Evolutionary conservation across 768 basidiomycete genomes (phyloP), one percentile per base, ranked within the genome.

Genomic region (Kwoniella pini): DNA sequence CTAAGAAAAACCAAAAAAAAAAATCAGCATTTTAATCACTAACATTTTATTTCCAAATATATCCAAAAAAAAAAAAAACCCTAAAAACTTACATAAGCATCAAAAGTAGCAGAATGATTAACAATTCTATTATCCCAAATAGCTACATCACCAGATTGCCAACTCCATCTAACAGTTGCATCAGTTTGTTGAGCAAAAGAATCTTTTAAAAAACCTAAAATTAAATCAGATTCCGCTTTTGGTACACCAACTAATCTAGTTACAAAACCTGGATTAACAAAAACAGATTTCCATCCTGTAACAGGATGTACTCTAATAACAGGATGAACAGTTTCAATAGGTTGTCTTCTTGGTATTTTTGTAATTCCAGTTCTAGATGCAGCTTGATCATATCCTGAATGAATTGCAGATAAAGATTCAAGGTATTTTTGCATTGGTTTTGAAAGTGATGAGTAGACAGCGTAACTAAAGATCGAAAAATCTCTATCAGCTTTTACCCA

Each of bases 101-200:
- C 89, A 69, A 90, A 90, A 12, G 85, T 89, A 12, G 89, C 90
- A 19, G 86, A 84, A 68, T 92, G 91, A 13, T 83, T 88, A 39
- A 86, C 86, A 60, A 89, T 53, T 76, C 89, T 82, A 77, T 91
- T 91, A 70, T 91, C 89, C 90, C 90, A 91, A 75, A 91, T 81
- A n/a, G 88, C 89, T 53, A 91, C 80, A 40, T 87, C 87, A 72
- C 89, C 85, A 36, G 82, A 80, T 72, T 87, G 83, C 90, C 90
- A 91, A 63, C 82, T 62, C 72, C 72, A 74, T 31, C 69, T 43
- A 28, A 62, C 54, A 9, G 72, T 74, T 11, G 69, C 72, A 46
- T 74, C 54, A 19, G 65, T 74, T 55, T 74, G 72, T 45, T 74
- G 72, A 24, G 82, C 82, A 67, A 91, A 85, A 70, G 87, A 84